Base-by-base conservation (phyloP, 192 early-diverging fungal genomes). In the Radiomyces spectabilis region DNA sequence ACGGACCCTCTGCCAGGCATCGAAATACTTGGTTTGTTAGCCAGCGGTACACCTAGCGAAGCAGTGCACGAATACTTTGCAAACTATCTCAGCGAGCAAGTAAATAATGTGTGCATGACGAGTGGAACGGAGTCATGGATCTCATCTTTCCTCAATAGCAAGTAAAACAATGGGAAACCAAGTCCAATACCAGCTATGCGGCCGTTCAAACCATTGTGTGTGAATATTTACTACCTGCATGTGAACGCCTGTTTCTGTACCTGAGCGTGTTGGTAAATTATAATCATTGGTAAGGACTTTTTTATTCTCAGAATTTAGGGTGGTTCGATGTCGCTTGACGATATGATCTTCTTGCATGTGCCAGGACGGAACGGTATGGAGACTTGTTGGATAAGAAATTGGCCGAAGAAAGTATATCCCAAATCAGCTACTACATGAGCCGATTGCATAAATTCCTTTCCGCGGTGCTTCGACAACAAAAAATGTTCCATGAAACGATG, bases 211-310 rank as follows among this genome's bases (percentile, higher is more conserved):
- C 44, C 15, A 51, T 61, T 25, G 47, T 61, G n/a, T 38, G 32
- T 26, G 51, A 61, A 41, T 61, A 51, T 38, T 29, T 61, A 4
- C 59, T 53, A 41, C 59, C 59, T 25, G 41, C 59, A 5, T 52
- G 39, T 34, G 48, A 50, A 21, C 51, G 50, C 24, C 49, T 61
- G 0, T 26, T 61, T 13, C 33, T 37, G 8, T 19, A 52, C 15
- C 25, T 61, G 2, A 52, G 50, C 15, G 46, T 39, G 5, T 4
- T 12, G 16, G 1, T 5, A 42, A 6, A 21, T 29, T 24, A 9
- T 2, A 7, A 22, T 18, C 0, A 9, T 15, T 1, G 25, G 16
- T 3, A 41, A 2, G 15, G 3, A 38, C 4, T 24, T 4, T 18
- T 30, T 16, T 16, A n/a, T 26, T 21, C 19, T 46, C 22, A 47